phyloP scores from a whole-genome alignment of 306 rosid species.

The Gleditsia sinensis region DNA sequence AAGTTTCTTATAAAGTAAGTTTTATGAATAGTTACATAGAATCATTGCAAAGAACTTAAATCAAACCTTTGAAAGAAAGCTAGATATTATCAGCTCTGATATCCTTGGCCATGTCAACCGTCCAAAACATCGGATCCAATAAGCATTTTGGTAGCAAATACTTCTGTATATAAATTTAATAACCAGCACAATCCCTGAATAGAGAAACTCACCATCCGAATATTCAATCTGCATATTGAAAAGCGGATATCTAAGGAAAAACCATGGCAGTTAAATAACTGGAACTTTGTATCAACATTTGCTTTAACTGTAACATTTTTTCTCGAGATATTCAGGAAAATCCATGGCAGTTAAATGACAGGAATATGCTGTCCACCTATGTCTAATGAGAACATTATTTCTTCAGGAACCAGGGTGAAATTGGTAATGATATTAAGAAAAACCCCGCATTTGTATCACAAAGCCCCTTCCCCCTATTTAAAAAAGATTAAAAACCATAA shows the following conservation, averaged over 20 bases:
- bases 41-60: conserved; percentile 1
- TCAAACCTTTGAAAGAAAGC: conserved; percentile 86
- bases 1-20: not conserved
- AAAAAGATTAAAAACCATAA: no score
- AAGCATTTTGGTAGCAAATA: conserved; percentile 66
- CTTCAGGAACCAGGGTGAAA: not conserved
- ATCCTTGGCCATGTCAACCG: conserved; percentile 91
- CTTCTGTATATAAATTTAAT: conserved; percentile 60
- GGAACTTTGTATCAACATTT: not conserved
- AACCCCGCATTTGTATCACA: not conserved
- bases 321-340: not conserved
- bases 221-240: conserved; percentile 57
- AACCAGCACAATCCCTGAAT: conserved; percentile 62
- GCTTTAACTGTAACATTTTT: not conserved
- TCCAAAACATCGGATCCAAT: conserved; percentile 83
- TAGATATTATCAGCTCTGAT: conserved; percentile 84
- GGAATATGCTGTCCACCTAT: not conserved
- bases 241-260: conserved; percentile 36
- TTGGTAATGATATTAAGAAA: not conserved
- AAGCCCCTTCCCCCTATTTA: not conserved
- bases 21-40: not conserved
- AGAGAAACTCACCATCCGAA: conserved; percentile 64
- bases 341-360: not conserved
- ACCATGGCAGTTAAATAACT: conserved; percentile 20
- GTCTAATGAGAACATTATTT: not conserved